phyloP scores from a whole-genome alignment of 2,329 filamentous ascomycete genomes.

The Fusarium pseudoanthophilum region DNA sequence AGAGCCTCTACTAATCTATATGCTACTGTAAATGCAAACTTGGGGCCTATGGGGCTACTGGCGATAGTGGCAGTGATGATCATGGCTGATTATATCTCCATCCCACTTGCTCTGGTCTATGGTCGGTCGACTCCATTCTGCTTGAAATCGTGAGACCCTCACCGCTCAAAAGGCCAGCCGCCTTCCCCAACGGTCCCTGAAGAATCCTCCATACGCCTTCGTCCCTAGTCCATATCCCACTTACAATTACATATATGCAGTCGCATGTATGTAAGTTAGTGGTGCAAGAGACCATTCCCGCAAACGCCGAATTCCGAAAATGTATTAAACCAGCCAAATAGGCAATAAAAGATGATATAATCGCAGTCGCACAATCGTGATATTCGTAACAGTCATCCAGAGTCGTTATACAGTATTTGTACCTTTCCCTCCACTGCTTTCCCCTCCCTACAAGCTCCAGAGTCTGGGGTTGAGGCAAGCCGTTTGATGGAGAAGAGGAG shows the following conservation, averaged over 20 bases:
- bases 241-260: slow-evolving; percentile 28
- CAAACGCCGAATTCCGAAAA: slow-evolving; percentile 46
- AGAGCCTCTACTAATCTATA: slow-evolving; percentile 39
- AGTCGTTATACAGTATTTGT: slow-evolving; percentile 43
- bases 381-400: slow-evolving; percentile 46
- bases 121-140: slow-evolving; percentile 3
- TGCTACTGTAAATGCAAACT: slow-evolving; percentile 33
- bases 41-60: slow-evolving; percentile 1
- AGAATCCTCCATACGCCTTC: slow-evolving; percentile 32
- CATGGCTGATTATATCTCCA: slow-evolving; percentile 15
- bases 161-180: slow-evolving; percentile 26
- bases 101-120: slow-evolving; percentile 22
- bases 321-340: slow-evolving; percentile 40
- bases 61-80: neutral
- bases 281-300: slow-evolving; percentile 16
- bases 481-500: neutral
- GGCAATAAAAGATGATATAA: slow-evolving; percentile 37
- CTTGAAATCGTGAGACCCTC: neutral
- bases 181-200: slow-evolving; percentile 24
- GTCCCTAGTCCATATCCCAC: slow-evolving; percentile 34
- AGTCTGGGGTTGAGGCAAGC: slow-evolving; percentile 4
- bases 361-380: slow-evolving; percentile 40
- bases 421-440: neutral
- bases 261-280: slow-evolving; percentile 18
- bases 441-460: neutral